These are phyloP conservation scores for Penstemon eatonii DNA, from an alignment of 257 asterid genomes.

Conservation along the genomic window DNA sequence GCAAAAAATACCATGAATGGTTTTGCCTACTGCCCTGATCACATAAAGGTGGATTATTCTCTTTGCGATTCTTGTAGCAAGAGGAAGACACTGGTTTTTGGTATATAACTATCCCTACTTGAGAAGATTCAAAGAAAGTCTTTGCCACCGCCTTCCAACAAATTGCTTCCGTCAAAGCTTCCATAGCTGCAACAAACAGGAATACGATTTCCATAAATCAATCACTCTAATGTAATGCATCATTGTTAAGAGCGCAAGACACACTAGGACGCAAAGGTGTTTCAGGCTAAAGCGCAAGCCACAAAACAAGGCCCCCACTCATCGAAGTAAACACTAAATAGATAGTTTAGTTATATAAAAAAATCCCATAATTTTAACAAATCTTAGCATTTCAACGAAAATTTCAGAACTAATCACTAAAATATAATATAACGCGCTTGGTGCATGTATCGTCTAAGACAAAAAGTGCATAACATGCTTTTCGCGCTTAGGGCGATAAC, in stretches of 20 bases:
- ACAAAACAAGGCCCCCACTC: too few species aligned
- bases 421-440: not conserved
- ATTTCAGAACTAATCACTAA: too few species aligned
- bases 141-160: conserved; percentile 83
- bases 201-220: conserved; percentile 19
- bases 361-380: too few species aligned
- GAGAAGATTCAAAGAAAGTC: conserved; percentile 39
- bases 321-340: too few species aligned
- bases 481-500: too few species aligned
- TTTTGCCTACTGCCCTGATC: conserved; percentile 48
- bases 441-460: too few species aligned
- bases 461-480: too few species aligned
- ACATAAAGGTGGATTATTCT: conserved; percentile 69
- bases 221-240: not conserved
- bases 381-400: too few species aligned
- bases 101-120: conserved; percentile 71
- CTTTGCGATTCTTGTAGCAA: conserved; percentile 67
- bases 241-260: too few species aligned
- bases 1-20: conserved; percentile 60
- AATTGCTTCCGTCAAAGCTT: conserved; percentile 66
- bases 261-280: too few species aligned
- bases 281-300: too few species aligned
- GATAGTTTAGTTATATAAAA: too few species aligned
- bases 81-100: conserved; percentile 78
- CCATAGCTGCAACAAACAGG: conserved; percentile 71